A percentile compares a stretch with the other conserved stretches of the same genome.
Conservation (phyloP, 164 flowering plant genomes). For the Tetracentron sinense region DNA sequence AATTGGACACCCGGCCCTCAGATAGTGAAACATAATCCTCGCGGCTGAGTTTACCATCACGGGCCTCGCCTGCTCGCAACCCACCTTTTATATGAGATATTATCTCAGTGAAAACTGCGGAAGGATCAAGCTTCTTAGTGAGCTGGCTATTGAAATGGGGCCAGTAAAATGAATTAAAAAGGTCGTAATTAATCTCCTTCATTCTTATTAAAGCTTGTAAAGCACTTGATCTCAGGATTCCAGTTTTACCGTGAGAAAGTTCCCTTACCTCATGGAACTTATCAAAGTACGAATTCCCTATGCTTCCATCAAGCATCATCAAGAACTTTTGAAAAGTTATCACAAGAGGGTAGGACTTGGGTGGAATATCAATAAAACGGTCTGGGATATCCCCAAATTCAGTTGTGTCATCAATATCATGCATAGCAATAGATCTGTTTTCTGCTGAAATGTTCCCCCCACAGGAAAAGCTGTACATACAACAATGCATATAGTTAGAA, state of each 20-base stretch:
- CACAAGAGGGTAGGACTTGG: conserved; percentile 54
- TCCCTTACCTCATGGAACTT: conserved; percentile 35
- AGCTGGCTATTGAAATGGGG: conserved; percentile 55
- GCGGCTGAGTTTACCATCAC: conserved; percentile 34
- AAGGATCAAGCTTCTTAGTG: conserved; percentile 56
- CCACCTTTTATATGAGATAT: conserved; percentile 79
- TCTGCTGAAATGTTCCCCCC: conserved; percentile 24
- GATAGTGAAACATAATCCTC: conserved; percentile 47
- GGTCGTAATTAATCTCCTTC: conserved; percentile 57
- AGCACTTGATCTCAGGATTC: conserved; percentile 35
- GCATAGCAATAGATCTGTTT: conserved; percentile 27
- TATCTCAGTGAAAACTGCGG: conserved; percentile 67
- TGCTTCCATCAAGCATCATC: conserved; percentile 74
- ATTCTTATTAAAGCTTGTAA: conserved; percentile 39
- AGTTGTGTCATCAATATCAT: conserved; percentile 34
- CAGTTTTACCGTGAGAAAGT: conserved; percentile 12
- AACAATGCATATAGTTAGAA: background rate
- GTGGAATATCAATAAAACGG: conserved; percentile 41
- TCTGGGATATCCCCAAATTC: conserved; percentile 56
- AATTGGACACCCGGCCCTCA: conserved; percentile 41
- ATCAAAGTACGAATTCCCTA: conserved; percentile 55
- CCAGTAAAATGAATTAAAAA: conserved; percentile 60
- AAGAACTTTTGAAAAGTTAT: conserved; percentile 67
- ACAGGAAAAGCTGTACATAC: conserved; percentile 37
- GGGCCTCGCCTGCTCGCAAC: conserved; percentile 18